Evolutionary conservation across 2,329 filamentous ascomycete genomes (phyloP).

Genomic region (Colletotrichum sp.): DNA sequence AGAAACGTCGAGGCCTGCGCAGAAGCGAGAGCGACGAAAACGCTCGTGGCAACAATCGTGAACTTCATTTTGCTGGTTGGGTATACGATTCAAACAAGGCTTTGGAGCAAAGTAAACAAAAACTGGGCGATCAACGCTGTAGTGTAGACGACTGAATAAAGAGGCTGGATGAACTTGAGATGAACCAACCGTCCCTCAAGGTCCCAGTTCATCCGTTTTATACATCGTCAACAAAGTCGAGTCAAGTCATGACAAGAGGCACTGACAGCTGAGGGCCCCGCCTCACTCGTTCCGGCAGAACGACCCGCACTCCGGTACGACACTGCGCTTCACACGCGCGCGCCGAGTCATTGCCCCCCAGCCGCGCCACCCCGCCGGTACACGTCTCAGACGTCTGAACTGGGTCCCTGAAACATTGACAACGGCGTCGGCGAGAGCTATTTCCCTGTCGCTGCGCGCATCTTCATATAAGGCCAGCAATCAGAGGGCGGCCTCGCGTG

Average conservation of each 20-base stretch:
- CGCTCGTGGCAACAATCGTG: background rate
- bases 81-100: background rate
- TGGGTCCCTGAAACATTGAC: background rate
- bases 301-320: background rate
- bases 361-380: background rate
- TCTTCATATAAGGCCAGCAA: background rate
- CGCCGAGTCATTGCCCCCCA: background rate
- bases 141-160: background rate
- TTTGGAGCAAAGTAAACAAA: background rate
- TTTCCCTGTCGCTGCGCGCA: background rate
- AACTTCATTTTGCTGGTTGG: slow-evolving; percentile 1
- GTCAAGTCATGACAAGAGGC: background rate
- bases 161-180: background rate
- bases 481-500: background rate
- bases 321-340: background rate
- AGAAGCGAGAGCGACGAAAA: background rate
- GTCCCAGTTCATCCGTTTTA: background rate
- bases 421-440: background rate
- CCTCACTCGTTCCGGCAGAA: background rate
- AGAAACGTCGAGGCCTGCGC: background rate
- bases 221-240: background rate
- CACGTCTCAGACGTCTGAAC: slow-evolving; percentile 7
- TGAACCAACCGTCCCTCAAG: background rate
- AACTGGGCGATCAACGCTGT: background rate
- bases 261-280: background rate